A percentile compares a stretch with the other conserved stretches of the same genome.
Evolutionary conservation across 306 rosid species (phyloP).

Genomic region (Calophaca sinica): DNA sequence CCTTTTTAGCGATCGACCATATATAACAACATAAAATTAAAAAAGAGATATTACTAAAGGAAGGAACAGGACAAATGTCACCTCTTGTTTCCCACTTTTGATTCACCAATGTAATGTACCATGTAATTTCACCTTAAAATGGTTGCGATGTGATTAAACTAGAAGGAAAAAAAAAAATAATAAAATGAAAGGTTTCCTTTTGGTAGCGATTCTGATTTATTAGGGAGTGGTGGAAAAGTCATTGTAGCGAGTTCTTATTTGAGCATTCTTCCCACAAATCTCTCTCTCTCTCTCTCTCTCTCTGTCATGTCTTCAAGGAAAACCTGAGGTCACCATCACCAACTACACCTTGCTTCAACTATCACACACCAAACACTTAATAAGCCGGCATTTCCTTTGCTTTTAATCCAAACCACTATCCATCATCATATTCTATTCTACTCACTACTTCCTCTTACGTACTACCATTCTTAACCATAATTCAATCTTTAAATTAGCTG

Average conservation of each 20-base stretch:
- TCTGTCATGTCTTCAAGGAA: conserved; percentile 39
- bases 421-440: conserved; percentile 40
- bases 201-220: no score
- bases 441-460: no score
- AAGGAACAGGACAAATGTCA: conserved; percentile 36
- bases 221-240: conserved; percentile 73
- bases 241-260: conserved; percentile 50
- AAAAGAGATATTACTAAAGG: not conserved
- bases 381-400: conserved; percentile 7
- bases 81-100: conserved; percentile 13
- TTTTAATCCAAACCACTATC: conserved; percentile 50
- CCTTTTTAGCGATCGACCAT: not conserved
- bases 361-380: conserved; percentile 41
- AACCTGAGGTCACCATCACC: conserved; percentile 53
- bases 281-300: conserved; percentile 16
- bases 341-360: conserved; percentile 69
- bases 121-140: conserved; percentile 29
- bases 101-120: conserved; percentile 21
- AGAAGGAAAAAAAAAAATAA: no score
- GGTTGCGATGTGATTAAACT: conserved; percentile 46
- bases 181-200: no score
- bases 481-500: conserved; percentile 45
- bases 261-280: conserved; percentile 43
- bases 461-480: conserved; percentile 39
- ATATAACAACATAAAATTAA: not conserved